Percentiles rank a stretch among this genome's conserved stretches.
phyloP scores from a whole-genome alignment of 768 basidiomycete species.

The Lactarius trivialis region DNA sequence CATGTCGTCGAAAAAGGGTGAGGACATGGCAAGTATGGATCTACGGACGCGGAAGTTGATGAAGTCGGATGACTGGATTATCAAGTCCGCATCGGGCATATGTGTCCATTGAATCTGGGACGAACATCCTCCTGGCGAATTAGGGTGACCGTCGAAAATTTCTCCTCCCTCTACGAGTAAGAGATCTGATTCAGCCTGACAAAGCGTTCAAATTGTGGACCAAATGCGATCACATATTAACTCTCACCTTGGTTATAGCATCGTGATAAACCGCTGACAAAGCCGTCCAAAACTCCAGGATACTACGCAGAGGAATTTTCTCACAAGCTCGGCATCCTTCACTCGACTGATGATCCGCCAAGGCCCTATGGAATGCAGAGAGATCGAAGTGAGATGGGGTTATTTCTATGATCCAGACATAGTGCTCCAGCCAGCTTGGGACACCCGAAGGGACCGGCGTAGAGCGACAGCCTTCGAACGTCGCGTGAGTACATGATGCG shows the following conservation, averaged over 20 bases:
- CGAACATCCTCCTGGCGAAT: too few species aligned
- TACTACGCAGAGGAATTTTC: background rate
- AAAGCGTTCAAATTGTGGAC: too few species aligned
- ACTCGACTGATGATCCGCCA: background rate
- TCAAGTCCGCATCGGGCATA: background rate
- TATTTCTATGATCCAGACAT: background rate
- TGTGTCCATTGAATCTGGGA: background rate
- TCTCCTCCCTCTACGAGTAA: background rate
- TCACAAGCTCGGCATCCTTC: background rate
- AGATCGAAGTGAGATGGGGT: background rate
- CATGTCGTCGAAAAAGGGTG: background rate
- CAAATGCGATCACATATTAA: background rate
- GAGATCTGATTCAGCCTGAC: background rate
- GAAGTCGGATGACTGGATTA: conserved; percentile 1
- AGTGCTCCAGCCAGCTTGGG: background rate
- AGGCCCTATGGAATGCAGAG: background rate
- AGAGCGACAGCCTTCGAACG: background rate
- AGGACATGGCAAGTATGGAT: too few species aligned
- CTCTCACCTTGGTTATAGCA: background rate
- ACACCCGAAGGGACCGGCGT: background rate
- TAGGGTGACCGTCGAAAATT: background rate
- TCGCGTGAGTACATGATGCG: background rate
- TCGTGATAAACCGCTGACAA: background rate
- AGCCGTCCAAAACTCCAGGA: background rate
- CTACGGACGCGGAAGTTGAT: too few species aligned